Evolutionary conservation across 2,329 filamentous ascomycete genomes (phyloP).

Genomic region (Cryphonectria carpinicola): DNA sequence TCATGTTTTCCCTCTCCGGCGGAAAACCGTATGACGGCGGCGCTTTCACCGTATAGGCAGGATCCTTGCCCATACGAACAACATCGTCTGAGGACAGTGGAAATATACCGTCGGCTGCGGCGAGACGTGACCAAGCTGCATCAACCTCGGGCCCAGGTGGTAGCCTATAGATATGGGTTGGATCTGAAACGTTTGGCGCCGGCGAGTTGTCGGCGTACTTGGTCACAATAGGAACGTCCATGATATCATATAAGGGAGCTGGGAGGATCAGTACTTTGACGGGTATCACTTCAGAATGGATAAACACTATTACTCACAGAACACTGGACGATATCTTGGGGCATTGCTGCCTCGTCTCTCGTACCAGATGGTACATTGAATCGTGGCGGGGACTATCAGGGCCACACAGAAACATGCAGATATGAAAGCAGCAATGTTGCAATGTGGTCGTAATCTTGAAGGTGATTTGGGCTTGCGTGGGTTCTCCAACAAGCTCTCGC

Average conservation of each 20-base stretch:
- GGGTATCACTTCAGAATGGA: not conserved
- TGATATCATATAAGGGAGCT: slow-evolving; percentile 8
- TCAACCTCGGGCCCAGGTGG: slow-evolving; percentile 10
- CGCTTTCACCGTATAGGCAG: slow-evolving; percentile 5
- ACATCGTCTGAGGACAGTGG: not conserved
- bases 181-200: not conserved
- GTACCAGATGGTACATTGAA: slow-evolving; percentile 8
- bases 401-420: not conserved
- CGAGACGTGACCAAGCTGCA: slow-evolving; percentile 9
- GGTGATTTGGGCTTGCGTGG: not conserved
- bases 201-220: slow-evolving; percentile 4
- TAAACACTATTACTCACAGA: not conserved
- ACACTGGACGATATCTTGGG: not conserved
- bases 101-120: slow-evolving; percentile 4
- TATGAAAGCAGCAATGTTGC: not conserved
- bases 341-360: slow-evolving; percentile 10
- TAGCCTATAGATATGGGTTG: slow-evolving; percentile 8
- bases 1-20: slow-evolving; percentile 2
- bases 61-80: slow-evolving; percentile 6
- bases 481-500: not conserved
- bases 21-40: not conserved
- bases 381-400: not conserved
- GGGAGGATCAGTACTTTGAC: not conserved
- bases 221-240: slow-evolving; percentile 3
- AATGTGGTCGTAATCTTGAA: not conserved